Evolutionary conservation across 768 basidiomycete species (phyloP).

Genomic region (Leccinum arenicola): DNA sequence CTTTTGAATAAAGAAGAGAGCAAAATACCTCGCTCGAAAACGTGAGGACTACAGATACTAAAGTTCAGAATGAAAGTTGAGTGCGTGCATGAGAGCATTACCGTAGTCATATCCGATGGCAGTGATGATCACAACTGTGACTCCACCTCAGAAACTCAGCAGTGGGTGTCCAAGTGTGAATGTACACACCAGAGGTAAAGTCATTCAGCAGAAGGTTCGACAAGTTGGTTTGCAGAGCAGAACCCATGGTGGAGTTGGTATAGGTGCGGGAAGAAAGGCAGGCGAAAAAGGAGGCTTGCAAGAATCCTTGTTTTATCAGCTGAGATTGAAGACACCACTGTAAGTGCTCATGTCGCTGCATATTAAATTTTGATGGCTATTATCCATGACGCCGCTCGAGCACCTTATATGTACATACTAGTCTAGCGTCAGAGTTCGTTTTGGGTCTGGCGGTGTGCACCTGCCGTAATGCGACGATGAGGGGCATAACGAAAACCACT

Average conservation of each 20-base stretch:
- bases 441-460: no score
- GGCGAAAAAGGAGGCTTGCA: neutral
- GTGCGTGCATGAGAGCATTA: neutral
- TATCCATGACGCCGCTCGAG: neutral
- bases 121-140: neutral
- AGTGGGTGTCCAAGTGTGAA: neutral
- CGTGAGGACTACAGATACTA: conserved; percentile 5
- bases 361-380: neutral
- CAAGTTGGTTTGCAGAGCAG: neutral
- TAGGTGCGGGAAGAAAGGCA: neutral
- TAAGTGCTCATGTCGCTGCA: neutral
- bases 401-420: neutral
- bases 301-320: no score
- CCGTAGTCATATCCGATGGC: neutral
- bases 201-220: neutral
- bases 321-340: neutral
- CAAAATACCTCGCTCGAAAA: conserved; percentile 9
- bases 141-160: neutral
- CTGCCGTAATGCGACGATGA: neutral
- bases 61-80: neutral
- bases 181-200: neutral
- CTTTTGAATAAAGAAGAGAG: neutral
- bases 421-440: neutral
- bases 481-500: no score
- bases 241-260: neutral